Evolutionary conservation across 75 land plant genomes (phyloP).

Genomic region (Pinus albicaulis): DNA sequence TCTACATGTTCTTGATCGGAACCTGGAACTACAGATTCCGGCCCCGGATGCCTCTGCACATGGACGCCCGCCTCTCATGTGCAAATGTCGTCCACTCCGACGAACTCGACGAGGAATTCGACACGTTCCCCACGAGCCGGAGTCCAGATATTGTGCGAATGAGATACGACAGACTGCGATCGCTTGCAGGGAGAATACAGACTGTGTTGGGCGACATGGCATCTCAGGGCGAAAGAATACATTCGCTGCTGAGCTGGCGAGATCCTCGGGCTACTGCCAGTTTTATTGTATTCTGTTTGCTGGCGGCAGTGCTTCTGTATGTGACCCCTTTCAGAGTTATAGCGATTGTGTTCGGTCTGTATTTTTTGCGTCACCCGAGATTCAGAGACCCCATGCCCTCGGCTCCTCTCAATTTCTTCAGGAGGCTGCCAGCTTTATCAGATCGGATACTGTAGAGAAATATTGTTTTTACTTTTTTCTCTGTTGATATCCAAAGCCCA

Average conservation of each 20-base stretch:
- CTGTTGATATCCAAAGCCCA: too few species aligned
- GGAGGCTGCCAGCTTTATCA: too few species aligned
- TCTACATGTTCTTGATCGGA: conserved; percentile 79
- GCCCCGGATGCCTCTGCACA: conserved; percentile 44
- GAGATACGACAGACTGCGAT: conserved; percentile 77
- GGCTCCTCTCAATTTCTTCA: conserved; percentile 12
- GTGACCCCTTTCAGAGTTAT: conserved; percentile 53
- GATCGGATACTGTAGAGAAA: too few species aligned
- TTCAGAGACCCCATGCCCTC: conserved; percentile 48
- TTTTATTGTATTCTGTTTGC: conserved; percentile 53
- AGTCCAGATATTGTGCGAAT: conserved; percentile 39
- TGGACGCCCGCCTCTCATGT: conserved; percentile 59
- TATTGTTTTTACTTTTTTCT: too few species aligned
- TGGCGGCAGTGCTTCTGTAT: conserved; percentile 57
- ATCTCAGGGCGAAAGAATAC: conserved; percentile 63
- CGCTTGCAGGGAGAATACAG: conserved; percentile 70
- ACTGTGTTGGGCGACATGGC: conserved; percentile 77
- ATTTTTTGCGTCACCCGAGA: conserved; percentile 67
- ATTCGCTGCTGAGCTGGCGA: conserved; percentile 71
- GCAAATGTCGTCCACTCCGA: conserved; percentile 58
- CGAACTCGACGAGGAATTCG: conserved; percentile 86
- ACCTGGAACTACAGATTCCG: conserved; percentile 79
- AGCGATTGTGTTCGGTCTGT: conserved; percentile 39
- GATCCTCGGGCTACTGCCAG: conserved; percentile 71
- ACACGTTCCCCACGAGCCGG: conserved; percentile 48